A percentile compares a stretch with the other conserved stretches of the same genome.
Evolutionary conservation across 768 basidiomycete species (phyloP).

Genomic region (Udeniomyces megalosporus): DNA sequence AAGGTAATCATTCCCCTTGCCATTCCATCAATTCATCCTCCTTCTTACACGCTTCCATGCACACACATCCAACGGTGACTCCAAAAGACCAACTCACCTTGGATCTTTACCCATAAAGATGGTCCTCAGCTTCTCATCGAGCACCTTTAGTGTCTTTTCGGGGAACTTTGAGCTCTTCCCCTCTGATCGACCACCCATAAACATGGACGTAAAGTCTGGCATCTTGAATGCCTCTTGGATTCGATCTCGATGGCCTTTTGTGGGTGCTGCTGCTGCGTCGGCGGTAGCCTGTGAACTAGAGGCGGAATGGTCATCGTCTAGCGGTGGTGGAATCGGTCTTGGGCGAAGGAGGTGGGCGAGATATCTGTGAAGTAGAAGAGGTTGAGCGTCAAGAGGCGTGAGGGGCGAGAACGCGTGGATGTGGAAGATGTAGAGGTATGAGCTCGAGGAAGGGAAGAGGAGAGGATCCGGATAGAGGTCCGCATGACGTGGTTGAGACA

Average conservation of each 20-base stretch:
- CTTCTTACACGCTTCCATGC: background rate
- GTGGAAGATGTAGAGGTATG: background rate
- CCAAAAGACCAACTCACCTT: conserved; percentile 41
- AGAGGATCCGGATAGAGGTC: background rate
- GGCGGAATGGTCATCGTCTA: conserved; percentile 20
- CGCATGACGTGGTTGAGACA: background rate
- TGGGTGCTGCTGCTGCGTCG: conserved; percentile 46
- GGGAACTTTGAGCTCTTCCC: conserved; percentile 82
- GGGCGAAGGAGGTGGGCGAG: conserved; percentile 43
- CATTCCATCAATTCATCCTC: background rate
- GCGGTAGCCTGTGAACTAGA: conserved; percentile 34
- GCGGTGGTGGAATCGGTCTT: conserved; percentile 39
- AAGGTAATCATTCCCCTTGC: background rate
- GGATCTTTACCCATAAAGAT: conserved; percentile 88
- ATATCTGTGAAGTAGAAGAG: conserved; percentile 36
- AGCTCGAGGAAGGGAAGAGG: background rate
- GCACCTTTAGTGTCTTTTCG: conserved; percentile 75
- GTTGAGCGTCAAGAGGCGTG: background rate
- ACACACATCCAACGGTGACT: background rate
- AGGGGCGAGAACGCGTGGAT: conserved; percentile 5
- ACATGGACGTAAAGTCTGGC: conserved; percentile 17
- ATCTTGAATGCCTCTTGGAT: conserved; percentile 43
- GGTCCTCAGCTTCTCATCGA: conserved; percentile 75
- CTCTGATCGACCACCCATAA: conserved; percentile 36
- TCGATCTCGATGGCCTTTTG: conserved; percentile 53